These are phyloP conservation scores for Penicillium fuscoglaucum DNA, from an alignment of 2,329 filamentous ascomycete species.

Conservation along the genomic window DNA sequence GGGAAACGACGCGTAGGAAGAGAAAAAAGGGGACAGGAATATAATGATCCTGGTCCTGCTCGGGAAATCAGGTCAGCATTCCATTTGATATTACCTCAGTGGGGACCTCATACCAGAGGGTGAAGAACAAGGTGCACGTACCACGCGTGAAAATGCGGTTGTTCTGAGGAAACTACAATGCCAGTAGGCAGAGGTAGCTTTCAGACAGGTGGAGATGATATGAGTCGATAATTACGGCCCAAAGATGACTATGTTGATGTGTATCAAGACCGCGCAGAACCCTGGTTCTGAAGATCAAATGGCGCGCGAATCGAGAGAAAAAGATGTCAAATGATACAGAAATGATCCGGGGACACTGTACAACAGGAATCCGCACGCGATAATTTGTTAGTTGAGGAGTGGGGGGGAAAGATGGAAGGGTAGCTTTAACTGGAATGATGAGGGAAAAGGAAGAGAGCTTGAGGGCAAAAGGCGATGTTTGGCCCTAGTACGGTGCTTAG, in stretches of 20 bases:
- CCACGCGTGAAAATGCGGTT: slow-evolving; percentile 39
- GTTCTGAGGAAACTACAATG: slow-evolving; percentile 26
- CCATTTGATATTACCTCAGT: slow-evolving; percentile 33
- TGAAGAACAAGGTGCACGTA: slow-evolving; percentile 34
- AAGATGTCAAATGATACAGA: slow-evolving; percentile 16
- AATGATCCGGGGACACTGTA: slow-evolving; percentile 18
- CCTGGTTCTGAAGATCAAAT: slow-evolving; percentile 24
- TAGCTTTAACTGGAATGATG: slow-evolving; percentile 32
- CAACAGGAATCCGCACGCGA: slow-evolving; percentile 15
- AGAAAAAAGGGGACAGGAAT: slow-evolving; percentile 26
- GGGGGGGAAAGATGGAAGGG: slow-evolving; percentile 19
- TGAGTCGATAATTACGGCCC: slow-evolving; percentile 27
- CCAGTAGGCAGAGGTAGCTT: slow-evolving; percentile 19
- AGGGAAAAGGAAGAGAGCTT: slow-evolving; percentile 37
- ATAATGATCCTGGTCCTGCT: slow-evolving; percentile 32
- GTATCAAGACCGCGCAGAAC: slow-evolving; percentile 24
- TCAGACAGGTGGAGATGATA: slow-evolving; percentile 19
- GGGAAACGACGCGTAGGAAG: slow-evolving; percentile 22
- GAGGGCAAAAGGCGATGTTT: slow-evolving; percentile 45
- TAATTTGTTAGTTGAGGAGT: slow-evolving; percentile 13
- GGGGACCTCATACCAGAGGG: slow-evolving; percentile 36
- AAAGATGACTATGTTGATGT: slow-evolving; percentile 31
- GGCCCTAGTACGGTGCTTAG: slow-evolving; percentile 40
- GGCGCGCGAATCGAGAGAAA: slow-evolving; percentile 16
- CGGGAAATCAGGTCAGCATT: slow-evolving; percentile 38